Conservation (phyloP, 805 yeast genomes). For the Myxozyma vanderwaltii region DNA sequence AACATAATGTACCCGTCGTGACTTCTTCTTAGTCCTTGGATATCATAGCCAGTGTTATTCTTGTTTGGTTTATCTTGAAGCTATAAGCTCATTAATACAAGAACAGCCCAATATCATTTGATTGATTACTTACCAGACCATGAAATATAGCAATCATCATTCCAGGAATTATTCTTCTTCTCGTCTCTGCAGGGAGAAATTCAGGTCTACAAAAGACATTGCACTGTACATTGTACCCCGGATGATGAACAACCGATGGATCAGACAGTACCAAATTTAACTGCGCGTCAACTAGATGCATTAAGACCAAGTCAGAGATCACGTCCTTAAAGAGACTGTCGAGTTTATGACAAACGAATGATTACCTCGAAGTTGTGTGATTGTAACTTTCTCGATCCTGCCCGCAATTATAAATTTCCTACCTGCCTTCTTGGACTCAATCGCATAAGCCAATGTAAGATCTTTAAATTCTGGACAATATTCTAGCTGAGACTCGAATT, state of each 20-base stretch:
- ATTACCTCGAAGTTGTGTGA: background rate
- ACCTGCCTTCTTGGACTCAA: background rate
- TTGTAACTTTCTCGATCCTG: background rate
- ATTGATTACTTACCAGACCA: background rate
- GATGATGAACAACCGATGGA: background rate
- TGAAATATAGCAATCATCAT: background rate
- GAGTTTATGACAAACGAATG: too few species aligned
- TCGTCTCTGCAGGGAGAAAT: background rate
- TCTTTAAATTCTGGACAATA: constrained; percentile 5
- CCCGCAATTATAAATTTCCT: background rate
- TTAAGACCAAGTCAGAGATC: too few species aligned
- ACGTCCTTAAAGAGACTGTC: background rate
- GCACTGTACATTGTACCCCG: background rate
- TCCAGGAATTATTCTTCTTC: background rate
- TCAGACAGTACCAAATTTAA: background rate
- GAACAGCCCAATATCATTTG: background rate
- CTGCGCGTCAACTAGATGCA: background rate
- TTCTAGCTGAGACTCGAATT: background rate
- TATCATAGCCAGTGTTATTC: background rate
- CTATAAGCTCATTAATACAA: background rate
- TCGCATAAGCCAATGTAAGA: background rate
- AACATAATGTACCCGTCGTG: background rate
- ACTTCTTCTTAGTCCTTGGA: background rate
- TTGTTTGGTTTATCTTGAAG: background rate
- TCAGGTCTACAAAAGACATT: background rate